phyloP scores from a whole-genome alignment of 2,329 filamentous ascomycete genomes.

The Aschersonia sp. region DNA sequence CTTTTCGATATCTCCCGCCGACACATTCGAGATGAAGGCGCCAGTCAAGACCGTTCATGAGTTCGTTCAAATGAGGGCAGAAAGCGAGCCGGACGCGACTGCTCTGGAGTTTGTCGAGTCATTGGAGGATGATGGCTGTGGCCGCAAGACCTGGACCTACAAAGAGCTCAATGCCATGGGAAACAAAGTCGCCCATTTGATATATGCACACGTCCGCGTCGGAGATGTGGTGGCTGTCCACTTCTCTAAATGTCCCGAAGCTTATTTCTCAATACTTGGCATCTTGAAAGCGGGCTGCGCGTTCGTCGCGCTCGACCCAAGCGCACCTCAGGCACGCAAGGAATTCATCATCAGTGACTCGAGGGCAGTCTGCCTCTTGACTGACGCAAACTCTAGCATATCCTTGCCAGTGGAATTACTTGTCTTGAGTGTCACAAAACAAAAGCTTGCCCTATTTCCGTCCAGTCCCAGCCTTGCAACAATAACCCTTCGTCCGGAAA shows the following conservation, averaged over 20 bases:
- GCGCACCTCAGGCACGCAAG: slow-evolving; percentile 57
- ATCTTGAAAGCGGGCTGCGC: slow-evolving; percentile 71
- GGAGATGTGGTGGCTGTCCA: slow-evolving; percentile 59
- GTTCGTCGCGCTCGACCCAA: slow-evolving; percentile 67
- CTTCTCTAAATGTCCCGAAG: slow-evolving; percentile 75
- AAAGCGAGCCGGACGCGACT: slow-evolving; percentile 36
- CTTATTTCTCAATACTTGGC: slow-evolving; percentile 68
- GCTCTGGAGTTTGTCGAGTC: slow-evolving; percentile 64
- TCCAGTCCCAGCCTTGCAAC: slow-evolving; percentile 1
- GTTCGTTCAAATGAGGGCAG: slow-evolving; percentile 55
- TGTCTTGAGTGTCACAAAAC: slow-evolving; percentile 12
- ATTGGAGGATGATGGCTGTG: slow-evolving; percentile 29
- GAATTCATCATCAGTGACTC: slow-evolving; percentile 69
- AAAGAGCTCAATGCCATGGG: slow-evolving; percentile 53
- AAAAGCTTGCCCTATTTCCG: slow-evolving; percentile 12
- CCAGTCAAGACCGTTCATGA: slow-evolving; percentile 54
- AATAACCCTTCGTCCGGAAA: slow-evolving; percentile 20
- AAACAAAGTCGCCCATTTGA: slow-evolving; percentile 55
- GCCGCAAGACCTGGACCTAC: slow-evolving; percentile 56
- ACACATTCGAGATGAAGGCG: slow-evolving; percentile 39
- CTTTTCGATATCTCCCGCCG: slow-evolving; percentile 53
- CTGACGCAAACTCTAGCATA: slow-evolving; percentile 18
- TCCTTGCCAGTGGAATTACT: background rate
- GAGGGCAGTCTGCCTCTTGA: slow-evolving; percentile 45
- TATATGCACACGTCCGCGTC: slow-evolving; percentile 32